These are phyloP conservation scores for Serendipita sp. DNA, from an alignment of 768 basidiomycete genomes.

Conservation along the genomic window DNA sequence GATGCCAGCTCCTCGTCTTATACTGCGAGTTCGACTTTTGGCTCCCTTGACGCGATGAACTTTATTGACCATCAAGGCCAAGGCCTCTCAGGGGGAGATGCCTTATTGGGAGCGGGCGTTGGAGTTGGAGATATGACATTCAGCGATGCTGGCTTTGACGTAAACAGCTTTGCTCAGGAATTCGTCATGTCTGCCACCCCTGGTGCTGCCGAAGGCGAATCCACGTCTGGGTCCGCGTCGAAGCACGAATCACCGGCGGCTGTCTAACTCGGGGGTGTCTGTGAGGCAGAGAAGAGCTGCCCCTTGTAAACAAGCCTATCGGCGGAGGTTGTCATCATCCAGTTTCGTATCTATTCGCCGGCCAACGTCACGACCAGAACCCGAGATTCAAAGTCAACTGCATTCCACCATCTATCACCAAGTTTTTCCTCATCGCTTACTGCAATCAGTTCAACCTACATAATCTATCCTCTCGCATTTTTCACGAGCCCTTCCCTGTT, in stretches of 20 bases:
- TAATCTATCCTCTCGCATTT: too few relatives aligned
- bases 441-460: too few relatives aligned
- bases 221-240: neutral
- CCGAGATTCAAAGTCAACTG: too few relatives aligned
- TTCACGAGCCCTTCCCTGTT: too few relatives aligned
- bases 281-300: too few relatives aligned
- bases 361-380: too few relatives aligned
- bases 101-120: neutral
- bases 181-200: slow-evolving; percentile 1
- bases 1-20: neutral
- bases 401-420: too few relatives aligned
- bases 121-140: neutral
- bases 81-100: neutral
- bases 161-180: neutral
- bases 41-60: slow-evolving; percentile 3
- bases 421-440: too few relatives aligned
- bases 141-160: neutral
- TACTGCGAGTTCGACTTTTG: neutral
- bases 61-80: neutral
- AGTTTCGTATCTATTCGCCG: too few relatives aligned
- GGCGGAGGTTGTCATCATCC: too few relatives aligned
- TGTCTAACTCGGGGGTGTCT: too few relatives aligned
- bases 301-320: too few relatives aligned
- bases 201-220: neutral
- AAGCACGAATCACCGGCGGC: neutral